Base-by-base conservation (phyloP, 169 alveolate genomes). In the Prorocentrum cordatum region DNA sequence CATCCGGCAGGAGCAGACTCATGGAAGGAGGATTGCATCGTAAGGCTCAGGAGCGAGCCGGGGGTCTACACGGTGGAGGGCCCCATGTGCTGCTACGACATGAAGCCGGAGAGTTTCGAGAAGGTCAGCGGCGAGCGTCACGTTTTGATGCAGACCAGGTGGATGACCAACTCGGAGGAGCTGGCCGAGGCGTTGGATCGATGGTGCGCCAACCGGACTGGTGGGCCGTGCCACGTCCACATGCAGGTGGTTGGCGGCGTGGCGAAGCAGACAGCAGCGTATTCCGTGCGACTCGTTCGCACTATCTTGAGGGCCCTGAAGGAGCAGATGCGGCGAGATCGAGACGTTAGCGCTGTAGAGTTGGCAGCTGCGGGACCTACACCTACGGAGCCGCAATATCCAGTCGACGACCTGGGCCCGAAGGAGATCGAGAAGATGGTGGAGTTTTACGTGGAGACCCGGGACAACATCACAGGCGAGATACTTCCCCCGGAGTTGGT, bases 381-480 rank as follows among this genome's bases (percentile, higher is more conserved):
- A 10, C 86, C 86, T 2, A 18, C 72, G 22, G 38, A 75, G 54
- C 33, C 68, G 3, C 16, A 2, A 1, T 54, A 50, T 16, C 45
- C 9, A 16, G 3, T 7, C 2, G 59, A 22, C 20, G 54, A 42
- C 54, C 54, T 42, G 54, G 16, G 54, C 32, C 26, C 5, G 54
- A 45, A 27, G 68, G 3, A 26, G n/a, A 50, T 14, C 39, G 27
- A n/a, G 22, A 32, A 5, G 83, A 71, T 1, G 67, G 45, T n/a
- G n/a, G n/a, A n/a, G n/a, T n/a, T n/a, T 7, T n/a, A 10, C n/a
- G 18, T 18, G 47, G 31, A 42, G 83, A 4, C 29, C 45, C 45
- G 1, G 16, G 86, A 75, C 47, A 45, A 58, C 59, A 54, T 75
- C 86, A 75, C 54, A 10, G 86, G 86, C 1, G 86, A 75, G 38